These are phyloP conservation scores for Apiotrichum laibachii DNA, from an alignment of 1,284 basidiomycete species.

Conservation along the genomic window DNA sequence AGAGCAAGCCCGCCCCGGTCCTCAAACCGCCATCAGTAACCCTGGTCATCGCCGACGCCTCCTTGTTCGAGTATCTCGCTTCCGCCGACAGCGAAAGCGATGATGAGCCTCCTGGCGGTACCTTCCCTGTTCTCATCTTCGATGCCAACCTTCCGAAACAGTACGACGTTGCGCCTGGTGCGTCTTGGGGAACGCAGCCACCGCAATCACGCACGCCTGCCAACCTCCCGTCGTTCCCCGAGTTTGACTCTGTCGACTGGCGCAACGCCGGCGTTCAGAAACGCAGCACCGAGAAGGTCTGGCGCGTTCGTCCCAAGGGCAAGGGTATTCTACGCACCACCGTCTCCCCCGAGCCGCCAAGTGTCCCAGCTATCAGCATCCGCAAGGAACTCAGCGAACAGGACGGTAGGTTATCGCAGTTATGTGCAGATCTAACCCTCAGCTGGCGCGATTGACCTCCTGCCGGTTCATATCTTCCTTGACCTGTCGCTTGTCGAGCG, in stretches of 20 bases:
- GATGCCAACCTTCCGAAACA: conserved; percentile 44
- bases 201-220: conserved; percentile 8
- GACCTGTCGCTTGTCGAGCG: conserved; percentile 61
- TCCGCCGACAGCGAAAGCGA: conserved; percentile 14
- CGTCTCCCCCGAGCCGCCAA: conserved; percentile 11
- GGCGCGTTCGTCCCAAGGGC: conserved; percentile 36
- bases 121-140: conserved; percentile 48
- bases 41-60: conserved; percentile 26
- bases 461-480: conserved; percentile 68
- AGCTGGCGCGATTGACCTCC: conserved; percentile 45
- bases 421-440: conserved; percentile 6
- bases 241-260: conserved; percentile 49
- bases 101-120: conserved; percentile 37
- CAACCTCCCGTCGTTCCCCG: conserved; percentile 29
- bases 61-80: conserved; percentile 43
- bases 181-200: conserved; percentile 17
- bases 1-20: conserved; percentile 2
- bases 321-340: conserved; percentile 35
- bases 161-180: conserved; percentile 34
- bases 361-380: conserved; percentile 26
- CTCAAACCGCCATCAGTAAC: conserved; percentile 22
- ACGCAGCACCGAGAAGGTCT: conserved; percentile 38
- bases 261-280: conserved; percentile 35
- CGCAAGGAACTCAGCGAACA: conserved; percentile 18
- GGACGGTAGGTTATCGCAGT: conserved; percentile 20